Percentiles rank a stretch among this genome's conserved stretches.
These are phyloP conservation scores for Tolypocladium album DNA, from an alignment of 2,329 filamentous ascomycete species.

Conservation along the genomic window DNA sequence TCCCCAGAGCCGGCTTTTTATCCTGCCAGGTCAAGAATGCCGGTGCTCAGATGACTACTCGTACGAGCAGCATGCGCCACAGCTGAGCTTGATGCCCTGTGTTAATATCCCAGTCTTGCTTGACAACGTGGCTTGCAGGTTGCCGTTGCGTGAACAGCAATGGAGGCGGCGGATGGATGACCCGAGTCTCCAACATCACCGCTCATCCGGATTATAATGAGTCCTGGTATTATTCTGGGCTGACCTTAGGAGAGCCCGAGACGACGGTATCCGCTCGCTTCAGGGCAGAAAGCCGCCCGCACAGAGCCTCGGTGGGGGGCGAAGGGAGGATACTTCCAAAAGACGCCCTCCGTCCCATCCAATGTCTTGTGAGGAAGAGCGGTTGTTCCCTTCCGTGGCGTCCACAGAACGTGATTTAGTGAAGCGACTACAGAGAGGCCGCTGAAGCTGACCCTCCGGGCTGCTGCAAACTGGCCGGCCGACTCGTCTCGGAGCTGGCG, in stretches of 20 bases:
- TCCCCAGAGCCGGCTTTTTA: background rate
- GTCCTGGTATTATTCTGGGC: background rate
- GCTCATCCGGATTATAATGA: background rate
- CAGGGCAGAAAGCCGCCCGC: background rate
- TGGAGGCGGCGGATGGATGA: background rate
- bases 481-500: background rate
- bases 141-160: background rate
- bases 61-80: background rate
- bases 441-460: background rate
- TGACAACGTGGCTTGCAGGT: background rate
- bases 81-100: background rate
- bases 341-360: background rate
- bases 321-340: background rate
- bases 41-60: background rate
- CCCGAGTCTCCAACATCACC: background rate
- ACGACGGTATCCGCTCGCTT: background rate
- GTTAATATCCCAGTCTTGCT: background rate
- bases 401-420: background rate
- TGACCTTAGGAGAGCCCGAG: background rate
- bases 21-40: background rate
- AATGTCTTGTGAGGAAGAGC: background rate
- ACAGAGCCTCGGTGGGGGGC: background rate
- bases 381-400: background rate
- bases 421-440: background rate
- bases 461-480: background rate